Evolutionary conservation across 805 yeast species (phyloP), one percentile per base, ranked within the genome.

Genomic region (Candida qinlingensis): DNA sequence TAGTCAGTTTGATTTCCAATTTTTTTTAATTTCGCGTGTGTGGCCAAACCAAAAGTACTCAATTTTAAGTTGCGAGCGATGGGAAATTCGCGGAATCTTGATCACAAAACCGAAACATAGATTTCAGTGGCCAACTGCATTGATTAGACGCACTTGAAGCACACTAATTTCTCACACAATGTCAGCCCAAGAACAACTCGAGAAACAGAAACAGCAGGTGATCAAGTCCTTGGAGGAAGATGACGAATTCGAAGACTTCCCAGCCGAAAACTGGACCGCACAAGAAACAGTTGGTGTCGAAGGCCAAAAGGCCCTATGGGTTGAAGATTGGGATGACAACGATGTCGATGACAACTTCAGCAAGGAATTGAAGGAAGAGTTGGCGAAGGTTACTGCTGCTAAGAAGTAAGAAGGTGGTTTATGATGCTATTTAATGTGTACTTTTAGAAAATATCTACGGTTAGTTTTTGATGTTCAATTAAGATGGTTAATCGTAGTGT

Each of bases 301-400:
- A 56, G 73, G 78, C 55, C 76, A 77, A 66, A 68, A 79, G 58
- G 76, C 80, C 53, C 77, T 91, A 45, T 91, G 98, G 97, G 96
- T 91, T 58, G 97, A 91, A 67, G 92, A 89, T 65, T 92, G 99
- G 99, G 97, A 87, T 57, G 95, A 92, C 64, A 96, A 90, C 53
- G 97, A 91, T 60, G 87, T 84, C 50, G 94, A 87, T 51, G 97
- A 91, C 61, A 89, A 88, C 55, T 94, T 92, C 69, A 81, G 94
- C 39, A 76, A 75, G 53, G 82, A 78, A 58, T 74, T 92, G 63
- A 81, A 83, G 77, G 54, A 54, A 33, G 61, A 58, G 37, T 47
- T 58, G 27, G 57, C 59, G 5, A 56, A 56, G 30, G 61, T 56
- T 34, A 56, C 60, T n/a, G 55, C 54, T 35, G 39, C 50, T 13